Percentiles rank a stretch among this genome's conserved stretches.
phyloP scores from a whole-genome alignment of 176 grass and related monocot species.

The Guadua angustifolia region DNA sequence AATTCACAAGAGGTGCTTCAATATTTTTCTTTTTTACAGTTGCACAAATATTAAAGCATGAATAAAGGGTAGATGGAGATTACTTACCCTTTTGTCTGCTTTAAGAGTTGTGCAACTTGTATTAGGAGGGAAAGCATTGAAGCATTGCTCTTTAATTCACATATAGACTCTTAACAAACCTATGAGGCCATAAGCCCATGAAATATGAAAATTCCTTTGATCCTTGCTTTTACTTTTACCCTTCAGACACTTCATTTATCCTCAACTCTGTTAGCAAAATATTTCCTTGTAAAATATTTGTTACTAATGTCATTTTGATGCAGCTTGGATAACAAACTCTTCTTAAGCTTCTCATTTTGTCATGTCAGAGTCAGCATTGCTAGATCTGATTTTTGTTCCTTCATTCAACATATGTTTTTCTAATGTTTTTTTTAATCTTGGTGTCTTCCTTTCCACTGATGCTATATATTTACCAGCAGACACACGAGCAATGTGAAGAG shows the following conservation, averaged over 20 bases:
- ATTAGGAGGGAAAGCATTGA: too few relatives aligned
- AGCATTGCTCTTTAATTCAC: too few relatives aligned
- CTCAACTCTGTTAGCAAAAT: background rate
- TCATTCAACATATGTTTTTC: background rate
- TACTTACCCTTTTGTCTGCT: too few relatives aligned
- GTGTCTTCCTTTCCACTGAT: background rate
- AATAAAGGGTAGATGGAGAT: too few relatives aligned
- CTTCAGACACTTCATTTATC: background rate
- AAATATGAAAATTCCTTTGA: background rate
- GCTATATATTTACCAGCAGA: slow-evolving; percentile 39
- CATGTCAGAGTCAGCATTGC: background rate
- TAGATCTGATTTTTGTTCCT: background rate
- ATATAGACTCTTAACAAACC: background rate
- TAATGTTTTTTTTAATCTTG: background rate
- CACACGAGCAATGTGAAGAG: slow-evolving; percentile 52
- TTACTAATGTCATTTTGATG: background rate
- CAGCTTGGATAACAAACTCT: background rate
- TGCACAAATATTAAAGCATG: too few relatives aligned
- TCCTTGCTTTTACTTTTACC: background rate
- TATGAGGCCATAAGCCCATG: background rate
- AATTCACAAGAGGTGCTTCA: too few relatives aligned
- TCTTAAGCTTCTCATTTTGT: background rate
- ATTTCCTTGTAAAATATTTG: background rate
- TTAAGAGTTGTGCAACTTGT: too few relatives aligned
- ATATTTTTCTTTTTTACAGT: too few relatives aligned